Conservation (phyloP, 345 rosid genomes). For the Citrus mangshanensis region DNA sequence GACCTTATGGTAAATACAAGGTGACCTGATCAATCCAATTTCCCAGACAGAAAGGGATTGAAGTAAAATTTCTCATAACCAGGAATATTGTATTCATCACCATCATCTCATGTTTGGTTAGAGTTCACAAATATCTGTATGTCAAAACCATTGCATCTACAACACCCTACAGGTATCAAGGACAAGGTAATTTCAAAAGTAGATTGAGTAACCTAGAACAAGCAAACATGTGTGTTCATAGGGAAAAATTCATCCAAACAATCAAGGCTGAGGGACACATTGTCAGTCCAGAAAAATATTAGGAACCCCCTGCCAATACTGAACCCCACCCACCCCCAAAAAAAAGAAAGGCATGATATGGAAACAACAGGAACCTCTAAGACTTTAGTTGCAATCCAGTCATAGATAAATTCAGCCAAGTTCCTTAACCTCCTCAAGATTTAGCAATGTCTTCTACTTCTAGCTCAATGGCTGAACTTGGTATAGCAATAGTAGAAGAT, state of each 20-base stretch:
- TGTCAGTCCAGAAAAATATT: background rate
- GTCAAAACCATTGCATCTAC: background rate
- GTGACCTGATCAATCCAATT: background rate
- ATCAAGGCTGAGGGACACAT: background rate
- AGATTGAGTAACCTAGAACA: background rate
- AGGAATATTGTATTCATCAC: background rate
- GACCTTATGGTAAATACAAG: background rate
- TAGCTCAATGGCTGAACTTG: background rate
- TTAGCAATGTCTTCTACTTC: background rate
- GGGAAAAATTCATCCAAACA: background rate
- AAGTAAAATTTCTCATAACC: background rate
- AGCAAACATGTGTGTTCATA: background rate
- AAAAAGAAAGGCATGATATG: background rate
- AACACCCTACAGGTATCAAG: background rate
- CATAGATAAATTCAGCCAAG: background rate
- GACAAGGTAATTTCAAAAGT: background rate
- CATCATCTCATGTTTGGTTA: background rate
- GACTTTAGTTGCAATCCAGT: background rate
- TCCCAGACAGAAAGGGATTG: background rate
- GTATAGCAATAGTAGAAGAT: background rate
- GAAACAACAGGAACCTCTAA: background rate
- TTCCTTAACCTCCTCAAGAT: background rate
- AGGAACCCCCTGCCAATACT: background rate
- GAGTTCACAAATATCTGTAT: background rate
- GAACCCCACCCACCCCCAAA: background rate